A percentile compares a stretch with the other conserved stretches of the same genome.
Evolutionary conservation across 495 filamentous ascomycete genomes (phyloP).

Genomic region (Clohesyomyces aquaticus): DNA sequence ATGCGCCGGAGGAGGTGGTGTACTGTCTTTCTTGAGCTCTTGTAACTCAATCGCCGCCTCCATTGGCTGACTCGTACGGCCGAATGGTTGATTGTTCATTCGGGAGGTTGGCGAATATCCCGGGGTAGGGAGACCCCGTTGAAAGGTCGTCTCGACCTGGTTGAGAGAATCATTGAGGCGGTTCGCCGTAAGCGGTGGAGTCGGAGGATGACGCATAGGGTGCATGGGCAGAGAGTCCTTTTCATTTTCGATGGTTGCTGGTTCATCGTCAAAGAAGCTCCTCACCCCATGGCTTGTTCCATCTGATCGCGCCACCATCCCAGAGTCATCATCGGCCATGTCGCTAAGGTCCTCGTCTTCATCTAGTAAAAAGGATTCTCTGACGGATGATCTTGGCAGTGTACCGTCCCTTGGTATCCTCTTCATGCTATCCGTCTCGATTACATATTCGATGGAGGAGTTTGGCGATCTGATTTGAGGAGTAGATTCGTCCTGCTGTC

Average conservation of each 20-base stretch:
- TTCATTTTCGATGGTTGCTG: slow-evolving; percentile 40
- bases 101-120: slow-evolving; percentile 38
- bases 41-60: slow-evolving; percentile 36
- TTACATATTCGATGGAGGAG: slow-evolving; percentile 60
- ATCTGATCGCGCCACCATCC: slow-evolving; percentile 57
- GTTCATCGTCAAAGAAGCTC: slow-evolving; percentile 51
- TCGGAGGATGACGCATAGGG: slow-evolving; percentile 73
- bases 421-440: slow-evolving; percentile 61
- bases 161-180: slow-evolving; percentile 32
- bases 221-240: slow-evolving; percentile 62
- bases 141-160: slow-evolving; percentile 30
- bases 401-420: slow-evolving; percentile 56
- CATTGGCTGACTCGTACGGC: slow-evolving; percentile 16
- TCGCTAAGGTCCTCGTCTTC: slow-evolving; percentile 73
- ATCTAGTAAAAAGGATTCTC: slow-evolving; percentile 66
- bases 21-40: slow-evolving; percentile 33
- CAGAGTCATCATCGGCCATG: slow-evolving; percentile 78
- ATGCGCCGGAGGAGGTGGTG: slow-evolving; percentile 57
- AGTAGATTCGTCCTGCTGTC: slow-evolving; percentile 9
- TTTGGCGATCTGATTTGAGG: slow-evolving; percentile 32
- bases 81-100: slow-evolving; percentile 35
- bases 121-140: slow-evolving; percentile 30
- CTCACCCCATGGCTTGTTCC: slow-evolving; percentile 43
- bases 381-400: slow-evolving; percentile 47
- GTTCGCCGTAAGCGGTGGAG: slow-evolving; percentile 69